These are phyloP conservation scores for Serendipita sp. DNA, from an alignment of 768 basidiomycete genomes.

Conservation along the genomic window DNA sequence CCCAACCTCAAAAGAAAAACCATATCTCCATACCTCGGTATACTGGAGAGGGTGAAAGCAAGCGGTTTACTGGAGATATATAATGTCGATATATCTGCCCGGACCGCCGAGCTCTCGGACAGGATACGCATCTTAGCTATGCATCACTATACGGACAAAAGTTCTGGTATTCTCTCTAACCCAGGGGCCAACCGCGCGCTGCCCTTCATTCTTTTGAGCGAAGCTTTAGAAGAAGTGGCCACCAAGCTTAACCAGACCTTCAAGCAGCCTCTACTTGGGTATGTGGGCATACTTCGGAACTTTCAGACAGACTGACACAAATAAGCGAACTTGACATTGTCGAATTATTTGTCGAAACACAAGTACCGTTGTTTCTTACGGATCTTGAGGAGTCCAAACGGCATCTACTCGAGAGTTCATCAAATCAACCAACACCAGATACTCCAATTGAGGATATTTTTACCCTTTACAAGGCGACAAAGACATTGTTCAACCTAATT, in stretches of 20 bases:
- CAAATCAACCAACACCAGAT: slow-evolving; percentile 76
- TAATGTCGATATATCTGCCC: slow-evolving; percentile 53
- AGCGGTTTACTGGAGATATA: slow-evolving; percentile 58
- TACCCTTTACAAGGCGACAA: slow-evolving; percentile 64
- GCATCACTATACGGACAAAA: slow-evolving; percentile 46
- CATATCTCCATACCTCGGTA: slow-evolving; percentile 42
- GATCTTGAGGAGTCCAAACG: slow-evolving; percentile 59
- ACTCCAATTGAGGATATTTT: slow-evolving; percentile 86
- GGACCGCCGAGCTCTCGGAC: slow-evolving; percentile 52
- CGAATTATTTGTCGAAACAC: slow-evolving; percentile 51
- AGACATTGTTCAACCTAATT: slow-evolving; percentile 63
- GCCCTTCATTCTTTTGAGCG: slow-evolving; percentile 68
- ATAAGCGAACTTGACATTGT: slow-evolving; percentile 58
- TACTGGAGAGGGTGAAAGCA: slow-evolving; percentile 57
- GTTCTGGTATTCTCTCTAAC: slow-evolving; percentile 44
- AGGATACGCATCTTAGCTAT: slow-evolving; percentile 43
- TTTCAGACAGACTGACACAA: slow-evolving; percentile 3
- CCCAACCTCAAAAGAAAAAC: slow-evolving; percentile 60
- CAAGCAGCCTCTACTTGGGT: slow-evolving; percentile 70
- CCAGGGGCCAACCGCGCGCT: slow-evolving; percentile 72
- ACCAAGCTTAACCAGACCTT: slow-evolving; percentile 80
- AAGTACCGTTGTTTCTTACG: slow-evolving; percentile 46
- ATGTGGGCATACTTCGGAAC: slow-evolving; percentile 17
- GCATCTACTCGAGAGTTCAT: slow-evolving; percentile 63
- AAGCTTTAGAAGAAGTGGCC: slow-evolving; percentile 75